Evolutionary conservation across 257 asterid genomes (phyloP), one percentile per base, ranked within the genome.

Genomic region (Solanum verrucosum): DNA sequence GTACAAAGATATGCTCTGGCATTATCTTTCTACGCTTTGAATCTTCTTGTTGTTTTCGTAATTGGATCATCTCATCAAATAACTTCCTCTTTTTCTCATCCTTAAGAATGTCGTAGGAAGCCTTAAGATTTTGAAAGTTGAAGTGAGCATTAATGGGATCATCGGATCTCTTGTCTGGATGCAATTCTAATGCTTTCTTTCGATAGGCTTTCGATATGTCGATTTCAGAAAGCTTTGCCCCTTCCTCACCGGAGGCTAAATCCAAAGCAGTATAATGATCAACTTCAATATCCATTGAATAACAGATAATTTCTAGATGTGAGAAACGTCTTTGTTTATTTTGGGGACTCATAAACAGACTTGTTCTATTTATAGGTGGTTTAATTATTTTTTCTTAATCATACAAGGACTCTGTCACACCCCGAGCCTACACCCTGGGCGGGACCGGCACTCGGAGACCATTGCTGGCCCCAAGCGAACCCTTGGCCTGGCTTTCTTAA

Each of bases 101-200:
- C 21, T 90, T 94, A 78, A 93, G 94, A 49, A 93, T 88, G 25
- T 91, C 91, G 79, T 93, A 91, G 0, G 96, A 94, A 52, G 91
- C 88, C 89, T 91, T 90, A 65, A 94, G 94, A 88, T 90, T 92
- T 25, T 93, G 84, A 81, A 94, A 94, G 73, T 94, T 86, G 14
- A 89, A 90, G 60, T 92, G 92, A 1, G 96, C 96, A 65, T 91
- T 87, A 20, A 59, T 59, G 7, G 95, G 94, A 88, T 93, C 96
- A 37, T 93, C 92, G 5, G 73, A 93, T 38, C 93, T 91, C 93
- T 94, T 93, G 87, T 94, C 96, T 3, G 98, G 98, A 85, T 94
- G 98, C 91, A 93, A 89, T 89, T 91, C 94, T 86, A 91, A 91
- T 34, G 95, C 95, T 90, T 91, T 94, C 0, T 87, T 87, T 34